Base-by-base conservation (phyloP, 768 basidiomycete species). In the Naganishia friedmannii region DNA sequence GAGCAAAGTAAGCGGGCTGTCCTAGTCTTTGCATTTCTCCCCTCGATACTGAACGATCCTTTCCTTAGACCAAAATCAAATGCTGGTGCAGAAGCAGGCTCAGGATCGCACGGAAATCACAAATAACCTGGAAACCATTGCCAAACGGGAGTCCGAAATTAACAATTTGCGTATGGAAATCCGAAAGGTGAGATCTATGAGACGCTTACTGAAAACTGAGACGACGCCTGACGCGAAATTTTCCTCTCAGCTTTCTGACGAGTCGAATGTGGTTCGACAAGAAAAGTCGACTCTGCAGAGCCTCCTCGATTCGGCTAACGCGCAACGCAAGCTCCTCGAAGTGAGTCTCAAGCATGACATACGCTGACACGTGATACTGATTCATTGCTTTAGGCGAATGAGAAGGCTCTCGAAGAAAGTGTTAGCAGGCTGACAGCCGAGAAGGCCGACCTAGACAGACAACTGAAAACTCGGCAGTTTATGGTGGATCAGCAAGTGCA, bases 91-190 rank as follows among this genome's bases (percentile, higher is more conserved):
- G 32, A 46, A 42, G 32, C 56, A 58, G 34, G 68, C 45, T 6
- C 68, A 69, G 45, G 68, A 69, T 37, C 28, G 58, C 12, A 51
- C 46, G 21, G 68, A 69, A 53, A 48, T 69, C 8, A 60, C 45
- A 13, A 69, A 46, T 13, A 57, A 69, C 32, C 39, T 69, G 51
- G 23, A 54, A 32, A 60, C 68, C 21, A 60, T 69, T n/a, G 57
- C 68, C 8, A 55, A 58, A 15, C 51, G 68, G 17, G 68, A 69
- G 19, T 32, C 68, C 29, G 68, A 69, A 42, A 69, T 69, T 28
- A 31, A 46, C 23, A 63, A 51, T 46, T 31, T 69, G 21, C 42
- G 68, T 12, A 37, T 48, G 31, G 68, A 69, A 28, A 21, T 69
- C 7, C 32, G 45, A 57, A 58, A 48, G 34, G 34, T 42, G 26